Conservation (phyloP, 805 yeast genomes). For the Barnettozyma californica region DNA sequence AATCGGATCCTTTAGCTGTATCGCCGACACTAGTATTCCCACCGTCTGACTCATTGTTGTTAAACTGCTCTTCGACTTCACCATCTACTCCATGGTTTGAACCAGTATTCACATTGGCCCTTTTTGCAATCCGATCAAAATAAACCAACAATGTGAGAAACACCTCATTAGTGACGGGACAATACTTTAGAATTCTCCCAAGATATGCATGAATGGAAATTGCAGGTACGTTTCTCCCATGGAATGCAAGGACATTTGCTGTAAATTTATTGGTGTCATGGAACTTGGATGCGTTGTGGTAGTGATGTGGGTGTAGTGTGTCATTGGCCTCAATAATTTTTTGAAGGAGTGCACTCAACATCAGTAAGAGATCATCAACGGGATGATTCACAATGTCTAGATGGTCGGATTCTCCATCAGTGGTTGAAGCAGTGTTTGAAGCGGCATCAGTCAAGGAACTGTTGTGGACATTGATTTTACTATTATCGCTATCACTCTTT, state of each 20-base stretch:
- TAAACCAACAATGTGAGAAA: constrained; percentile 85
- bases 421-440: neutral
- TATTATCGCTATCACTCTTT: neutral
- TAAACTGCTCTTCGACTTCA: constrained; percentile 18
- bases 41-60: constrained; percentile 3
- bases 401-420: constrained; percentile 12
- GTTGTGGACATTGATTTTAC: neutral
- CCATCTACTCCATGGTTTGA: constrained; percentile 11
- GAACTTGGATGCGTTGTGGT: constrained; percentile 25
- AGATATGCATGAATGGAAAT: constrained; percentile 86
- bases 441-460: neutral
- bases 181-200: constrained; percentile 86
- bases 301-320: constrained; percentile 57
- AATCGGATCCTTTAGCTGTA: constrained; percentile 4
- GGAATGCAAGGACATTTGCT: constrained; percentile 80
- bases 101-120: constrained; percentile 49
- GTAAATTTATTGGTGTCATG: constrained; percentile 41
- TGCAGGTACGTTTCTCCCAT: constrained; percentile 96
- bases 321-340: constrained; percentile 91
- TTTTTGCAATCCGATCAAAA: constrained; percentile 87
- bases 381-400: constrained; percentile 73
- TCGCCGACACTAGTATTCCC: neutral
- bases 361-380: constrained; percentile 69
- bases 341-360: constrained; percentile 81
- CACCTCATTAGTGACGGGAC: constrained; percentile 98